Percentiles rank a stretch among this genome's conserved stretches.
phyloP scores from a whole-genome alignment of 192 early-diverging fungal species.

The Cetraspora pellucida region DNA sequence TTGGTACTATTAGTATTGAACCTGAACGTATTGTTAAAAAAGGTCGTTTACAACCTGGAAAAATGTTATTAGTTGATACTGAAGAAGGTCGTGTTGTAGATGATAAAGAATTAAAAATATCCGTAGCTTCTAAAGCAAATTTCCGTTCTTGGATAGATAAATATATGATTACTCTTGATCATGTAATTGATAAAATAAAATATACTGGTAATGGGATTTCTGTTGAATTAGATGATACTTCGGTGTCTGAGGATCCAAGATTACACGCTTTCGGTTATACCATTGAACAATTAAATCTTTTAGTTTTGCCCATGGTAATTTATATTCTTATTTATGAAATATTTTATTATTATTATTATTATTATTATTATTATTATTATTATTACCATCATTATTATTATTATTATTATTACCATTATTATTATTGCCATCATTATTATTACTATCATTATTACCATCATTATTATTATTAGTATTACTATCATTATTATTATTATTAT shows the following conservation, averaged over 20 bases:
- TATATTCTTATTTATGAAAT: constrained; percentile 31
- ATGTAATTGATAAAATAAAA: constrained; percentile 50
- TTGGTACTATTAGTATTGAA: constrained; percentile 85
- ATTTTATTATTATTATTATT: neutral
- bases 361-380: neutral
- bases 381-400: neutral
- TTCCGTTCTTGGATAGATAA: constrained; percentile 86
- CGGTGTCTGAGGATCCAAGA: constrained; percentile 76
- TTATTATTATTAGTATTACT: no score
- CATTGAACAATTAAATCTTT: constrained; percentile 87
- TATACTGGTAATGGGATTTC: constrained; percentile 39
- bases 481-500: no score
- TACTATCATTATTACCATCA: no score
- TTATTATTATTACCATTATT: neutral
- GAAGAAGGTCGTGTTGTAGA: constrained; percentile 86
- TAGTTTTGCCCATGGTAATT: constrained; percentile 87
- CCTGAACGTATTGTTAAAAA: constrained; percentile 81
- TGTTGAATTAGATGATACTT: constrained; percentile 56
- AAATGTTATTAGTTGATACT: constrained; percentile 97
- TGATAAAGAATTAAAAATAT: constrained; percentile 85
- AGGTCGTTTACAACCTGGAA: constrained; percentile 94
- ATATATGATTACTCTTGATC: constrained; percentile 75
- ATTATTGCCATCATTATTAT: no score
- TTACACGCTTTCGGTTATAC: constrained; percentile 89
- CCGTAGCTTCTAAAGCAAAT: constrained; percentile 67